phyloP scores from a whole-genome alignment of 2,329 filamentous ascomycete species.

The Talaromyces amestolkiae region DNA sequence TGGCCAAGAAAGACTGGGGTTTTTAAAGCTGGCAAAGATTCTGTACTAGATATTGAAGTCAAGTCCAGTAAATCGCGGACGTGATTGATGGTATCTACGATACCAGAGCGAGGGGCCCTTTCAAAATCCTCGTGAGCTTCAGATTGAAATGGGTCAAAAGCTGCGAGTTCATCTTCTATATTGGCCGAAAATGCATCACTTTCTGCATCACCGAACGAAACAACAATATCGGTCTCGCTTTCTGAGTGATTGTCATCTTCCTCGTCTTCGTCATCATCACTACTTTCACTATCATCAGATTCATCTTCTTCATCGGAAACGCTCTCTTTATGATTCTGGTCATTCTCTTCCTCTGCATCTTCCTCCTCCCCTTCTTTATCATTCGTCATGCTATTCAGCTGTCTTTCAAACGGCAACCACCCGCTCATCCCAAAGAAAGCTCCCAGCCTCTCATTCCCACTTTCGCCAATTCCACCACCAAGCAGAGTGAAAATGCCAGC shows the following conservation, averaged over 20 bases:
- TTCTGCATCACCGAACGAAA: background rate
- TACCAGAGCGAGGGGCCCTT: background rate
- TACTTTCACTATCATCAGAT: background rate
- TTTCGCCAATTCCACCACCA: slow-evolving; percentile 29
- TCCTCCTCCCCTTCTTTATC: slow-evolving; percentile 14
- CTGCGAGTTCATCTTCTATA: background rate
- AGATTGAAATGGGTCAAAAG: background rate
- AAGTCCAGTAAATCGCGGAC: background rate
- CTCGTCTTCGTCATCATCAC: slow-evolving; percentile 11
- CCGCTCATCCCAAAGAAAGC: slow-evolving; percentile 51
- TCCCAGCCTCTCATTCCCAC: slow-evolving; percentile 29
- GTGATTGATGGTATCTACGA: background rate
- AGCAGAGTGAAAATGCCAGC: slow-evolving; percentile 46
- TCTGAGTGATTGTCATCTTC: background rate
- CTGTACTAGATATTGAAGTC: background rate
- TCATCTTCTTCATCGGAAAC: background rate
- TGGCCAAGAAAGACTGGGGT: background rate
- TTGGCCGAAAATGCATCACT: background rate
- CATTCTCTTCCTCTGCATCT: slow-evolving; percentile 17
- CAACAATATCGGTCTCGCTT: background rate
- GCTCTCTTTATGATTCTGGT: background rate
- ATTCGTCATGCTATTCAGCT: slow-evolving; percentile 33
- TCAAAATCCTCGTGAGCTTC: background rate
- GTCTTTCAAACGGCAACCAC: slow-evolving; percentile 43
- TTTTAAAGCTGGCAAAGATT: background rate